A percentile compares a stretch with the other conserved stretches of the same genome.
These are phyloP conservation scores for Termitomyces sp. DNA, from an alignment of 768 basidiomycete genomes.

Conservation along the genomic window DNA sequence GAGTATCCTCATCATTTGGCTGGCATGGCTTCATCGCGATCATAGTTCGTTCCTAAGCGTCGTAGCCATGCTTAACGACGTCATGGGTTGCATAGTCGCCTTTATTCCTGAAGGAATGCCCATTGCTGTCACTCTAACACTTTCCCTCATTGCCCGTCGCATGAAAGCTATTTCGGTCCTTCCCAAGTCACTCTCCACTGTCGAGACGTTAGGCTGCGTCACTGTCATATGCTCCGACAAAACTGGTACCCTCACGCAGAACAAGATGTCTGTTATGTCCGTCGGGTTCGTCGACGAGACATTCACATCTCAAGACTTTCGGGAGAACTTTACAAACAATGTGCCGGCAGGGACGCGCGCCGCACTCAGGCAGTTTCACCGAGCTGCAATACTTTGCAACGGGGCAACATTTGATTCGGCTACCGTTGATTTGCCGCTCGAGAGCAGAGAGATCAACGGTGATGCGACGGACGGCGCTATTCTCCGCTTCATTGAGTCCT, in stretches of 20 bases:
- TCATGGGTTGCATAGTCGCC: slow-evolving; percentile 39
- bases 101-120: slow-evolving; percentile 46
- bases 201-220: slow-evolving; percentile 63
- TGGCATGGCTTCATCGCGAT: slow-evolving; percentile 35
- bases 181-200: slow-evolving; percentile 50
- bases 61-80: slow-evolving; percentile 44
- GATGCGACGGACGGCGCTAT: slow-evolving; percentile 52
- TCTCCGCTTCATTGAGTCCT: slow-evolving; percentile 38
- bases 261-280: slow-evolving; percentile 51
- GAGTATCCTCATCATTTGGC: slow-evolving; percentile 36
- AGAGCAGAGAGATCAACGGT: slow-evolving; percentile 31
- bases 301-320: slow-evolving; percentile 21
- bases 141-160: slow-evolving; percentile 19
- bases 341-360: not conserved
- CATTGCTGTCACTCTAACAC: slow-evolving; percentile 48
- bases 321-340: slow-evolving; percentile 1
- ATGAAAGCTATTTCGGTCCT: slow-evolving; percentile 13
- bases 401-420: slow-evolving; percentile 42
- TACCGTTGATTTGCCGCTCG: slow-evolving; percentile 17
- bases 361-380: slow-evolving; percentile 18
- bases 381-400: slow-evolving; percentile 49
- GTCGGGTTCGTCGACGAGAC: slow-evolving; percentile 31
- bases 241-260: slow-evolving; percentile 57
- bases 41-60: slow-evolving; percentile 43
- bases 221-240: slow-evolving; percentile 51